Conservation (phyloP, 495 filamentous ascomycete species). For the Aspergillus affinis region DNA sequence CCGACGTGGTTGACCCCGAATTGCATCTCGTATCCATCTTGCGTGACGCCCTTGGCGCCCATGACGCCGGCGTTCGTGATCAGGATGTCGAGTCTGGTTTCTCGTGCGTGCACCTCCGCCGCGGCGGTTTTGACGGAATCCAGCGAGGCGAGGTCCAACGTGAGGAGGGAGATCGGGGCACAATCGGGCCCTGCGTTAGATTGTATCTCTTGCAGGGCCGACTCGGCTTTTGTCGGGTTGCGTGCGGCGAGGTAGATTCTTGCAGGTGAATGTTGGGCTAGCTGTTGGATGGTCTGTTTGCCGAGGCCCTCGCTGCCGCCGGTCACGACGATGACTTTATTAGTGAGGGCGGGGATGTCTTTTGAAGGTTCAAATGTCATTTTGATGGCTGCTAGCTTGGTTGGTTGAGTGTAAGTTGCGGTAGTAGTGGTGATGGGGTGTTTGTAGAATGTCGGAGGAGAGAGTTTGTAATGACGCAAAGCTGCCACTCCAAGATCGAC, state of each 20-base stretch:
- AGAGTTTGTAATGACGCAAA: neutral
- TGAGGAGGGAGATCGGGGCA: slow-evolving; percentile 33
- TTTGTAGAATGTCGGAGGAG: neutral
- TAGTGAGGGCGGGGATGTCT: slow-evolving; percentile 50
- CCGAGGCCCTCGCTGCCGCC: slow-evolving; percentile 59
- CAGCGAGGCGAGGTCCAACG: slow-evolving; percentile 42
- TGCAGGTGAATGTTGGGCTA: slow-evolving; percentile 49
- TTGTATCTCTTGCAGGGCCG: slow-evolving; percentile 42
- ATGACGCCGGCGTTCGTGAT: slow-evolving; percentile 70
- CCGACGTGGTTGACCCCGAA: slow-evolving; percentile 66
- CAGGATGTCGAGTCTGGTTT: slow-evolving; percentile 51
- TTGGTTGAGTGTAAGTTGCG: neutral
- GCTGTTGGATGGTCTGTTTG: slow-evolving; percentile 48
- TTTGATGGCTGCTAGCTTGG: slow-evolving; percentile 13
- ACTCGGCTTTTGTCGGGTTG: slow-evolving; percentile 37
- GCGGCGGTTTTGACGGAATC: slow-evolving; percentile 37
- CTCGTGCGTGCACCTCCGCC: slow-evolving; percentile 29
- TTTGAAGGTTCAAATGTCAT: slow-evolving; percentile 8
- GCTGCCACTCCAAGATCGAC: neutral
- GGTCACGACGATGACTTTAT: slow-evolving; percentile 54
- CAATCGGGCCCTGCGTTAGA: slow-evolving; percentile 16
- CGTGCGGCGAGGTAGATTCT: slow-evolving; percentile 59
- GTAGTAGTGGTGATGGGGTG: neutral
- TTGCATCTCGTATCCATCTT: slow-evolving; percentile 63
- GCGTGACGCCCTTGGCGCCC: slow-evolving; percentile 42